Conservation (phyloP, 2,329 filamentous ascomycete genomes). For the Talaromyces sp. region DNA sequence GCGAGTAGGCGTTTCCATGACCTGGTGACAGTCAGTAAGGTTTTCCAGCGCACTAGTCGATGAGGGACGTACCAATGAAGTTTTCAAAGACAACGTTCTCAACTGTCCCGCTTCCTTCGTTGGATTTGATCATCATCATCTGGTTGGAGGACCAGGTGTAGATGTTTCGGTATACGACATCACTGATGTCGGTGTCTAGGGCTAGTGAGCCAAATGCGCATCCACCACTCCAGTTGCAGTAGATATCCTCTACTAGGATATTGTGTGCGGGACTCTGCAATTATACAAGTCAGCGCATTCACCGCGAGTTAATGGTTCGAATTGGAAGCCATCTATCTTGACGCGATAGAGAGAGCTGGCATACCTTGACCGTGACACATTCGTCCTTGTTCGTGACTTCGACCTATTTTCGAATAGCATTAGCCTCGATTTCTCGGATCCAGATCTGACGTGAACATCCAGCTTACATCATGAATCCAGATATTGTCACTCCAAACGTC, state of each 20-base stretch:
- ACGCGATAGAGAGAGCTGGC: not conserved
- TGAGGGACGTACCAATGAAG: constrained; percentile 44
- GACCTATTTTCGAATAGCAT: not conserved
- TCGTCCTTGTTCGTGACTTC: constrained; percentile 62
- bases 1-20: constrained; percentile 56
- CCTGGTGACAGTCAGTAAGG: constrained; percentile 31
- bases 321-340: not conserved
- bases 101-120: constrained; percentile 46
- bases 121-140: constrained; percentile 54
- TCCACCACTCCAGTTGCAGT: not conserved
- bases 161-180: not conserved
- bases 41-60: not conserved
- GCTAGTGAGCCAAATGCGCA: not conserved
- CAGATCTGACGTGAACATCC: not conserved
- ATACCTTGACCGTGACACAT: constrained; percentile 55
- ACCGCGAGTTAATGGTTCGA: not conserved
- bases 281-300: not conserved
- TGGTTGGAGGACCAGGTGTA: not conserved
- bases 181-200: not conserved
- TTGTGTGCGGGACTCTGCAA: not conserved
- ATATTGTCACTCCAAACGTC: not conserved
- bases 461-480: not conserved
- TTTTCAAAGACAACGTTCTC: constrained; percentile 40
- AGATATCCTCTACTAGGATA: not conserved
- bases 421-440: not conserved